A percentile compares a stretch with the other conserved stretches of the same genome.
These are phyloP conservation scores for Raphanus sativus DNA, from an alignment of 345 rosid species.

Conservation along the genomic window DNA sequence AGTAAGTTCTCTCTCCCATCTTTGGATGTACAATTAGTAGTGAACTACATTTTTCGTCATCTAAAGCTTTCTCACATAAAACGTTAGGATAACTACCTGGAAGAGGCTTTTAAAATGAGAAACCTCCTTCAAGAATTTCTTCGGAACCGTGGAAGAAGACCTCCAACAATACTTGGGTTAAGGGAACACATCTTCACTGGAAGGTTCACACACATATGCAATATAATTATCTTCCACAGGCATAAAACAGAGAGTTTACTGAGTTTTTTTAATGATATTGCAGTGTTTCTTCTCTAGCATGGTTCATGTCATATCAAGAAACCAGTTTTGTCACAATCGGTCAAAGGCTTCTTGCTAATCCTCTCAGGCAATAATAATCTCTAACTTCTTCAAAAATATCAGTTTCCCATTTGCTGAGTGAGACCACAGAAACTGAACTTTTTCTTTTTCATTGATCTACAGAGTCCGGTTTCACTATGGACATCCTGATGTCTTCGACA, in stretches of 20 bases:
- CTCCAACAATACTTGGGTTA: slow-evolving; percentile 89
- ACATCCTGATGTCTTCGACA: slow-evolving; percentile 94
- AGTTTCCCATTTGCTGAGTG: slow-evolving; percentile 8
- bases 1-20: slow-evolving; percentile 43
- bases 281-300: slow-evolving; percentile 96
- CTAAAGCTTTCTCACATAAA: slow-evolving; percentile 27
- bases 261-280: slow-evolving; percentile 28
- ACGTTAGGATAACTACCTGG: slow-evolving; percentile 80
- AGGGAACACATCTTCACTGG: slow-evolving; percentile 97
- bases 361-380: slow-evolving; percentile 63
- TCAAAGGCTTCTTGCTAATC: slow-evolving; percentile 90
- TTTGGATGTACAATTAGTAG: slow-evolving; percentile 7
- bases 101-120: slow-evolving; percentile 97
- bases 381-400: neutral
- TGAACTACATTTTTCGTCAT: neutral
- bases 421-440: neutral
- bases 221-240: neutral
- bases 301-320: slow-evolving; percentile 99
- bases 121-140: slow-evolving; percentile 94
- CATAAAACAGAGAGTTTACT: neutral
- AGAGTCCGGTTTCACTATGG: slow-evolving; percentile 98
- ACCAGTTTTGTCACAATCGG: slow-evolving; percentile 96
- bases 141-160: slow-evolving; percentile 59
- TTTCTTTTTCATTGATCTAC: slow-evolving; percentile 20
- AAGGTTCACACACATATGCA: slow-evolving; percentile 48